A percentile compares a stretch with the other conserved stretches of the same genome.
Conservation (phyloP, 2,329 filamentous ascomycete genomes). For the Apiospora arundinis region DNA sequence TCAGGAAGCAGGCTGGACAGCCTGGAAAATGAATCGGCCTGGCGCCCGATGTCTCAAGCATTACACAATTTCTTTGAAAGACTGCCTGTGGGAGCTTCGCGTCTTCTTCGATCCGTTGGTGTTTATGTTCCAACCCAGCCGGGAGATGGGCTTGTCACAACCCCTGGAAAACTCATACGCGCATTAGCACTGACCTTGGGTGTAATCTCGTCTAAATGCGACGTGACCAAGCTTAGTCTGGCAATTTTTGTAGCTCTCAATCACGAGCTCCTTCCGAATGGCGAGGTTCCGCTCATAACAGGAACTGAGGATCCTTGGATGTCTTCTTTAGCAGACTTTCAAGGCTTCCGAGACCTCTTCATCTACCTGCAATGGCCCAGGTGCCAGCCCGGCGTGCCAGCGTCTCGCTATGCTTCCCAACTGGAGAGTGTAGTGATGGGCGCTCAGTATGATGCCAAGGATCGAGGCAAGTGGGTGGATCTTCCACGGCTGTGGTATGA, state of each 20-base stretch:
- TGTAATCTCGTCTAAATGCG: too few species aligned
- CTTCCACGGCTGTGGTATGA: neutral
- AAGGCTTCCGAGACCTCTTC: neutral
- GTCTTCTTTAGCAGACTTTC: neutral
- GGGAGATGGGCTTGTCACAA: too few species aligned
- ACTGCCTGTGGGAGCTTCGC: neutral
- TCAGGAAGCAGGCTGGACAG: neutral
- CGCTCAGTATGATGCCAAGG: neutral
- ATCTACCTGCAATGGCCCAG: neutral
- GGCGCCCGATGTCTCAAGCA: too few species aligned
- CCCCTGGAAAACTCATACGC: neutral
- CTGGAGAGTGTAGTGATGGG: neutral
- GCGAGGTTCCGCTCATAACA: too few species aligned
- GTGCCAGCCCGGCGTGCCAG: neutral
- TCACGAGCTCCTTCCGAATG: too few species aligned
- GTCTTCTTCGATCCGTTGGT: neutral
- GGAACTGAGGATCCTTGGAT: neutral
- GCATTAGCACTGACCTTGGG: too few species aligned
- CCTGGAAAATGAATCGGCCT: neutral
- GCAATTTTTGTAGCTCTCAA: neutral
- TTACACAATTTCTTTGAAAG: neutral
- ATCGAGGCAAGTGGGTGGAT: neutral
- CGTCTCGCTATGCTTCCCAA: neutral
- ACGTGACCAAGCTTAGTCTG: neutral
- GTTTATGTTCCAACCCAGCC: too few species aligned